Evolutionary conservation across 441 rosid species (phyloP).

Genomic region (Erysimum cheiri): DNA sequence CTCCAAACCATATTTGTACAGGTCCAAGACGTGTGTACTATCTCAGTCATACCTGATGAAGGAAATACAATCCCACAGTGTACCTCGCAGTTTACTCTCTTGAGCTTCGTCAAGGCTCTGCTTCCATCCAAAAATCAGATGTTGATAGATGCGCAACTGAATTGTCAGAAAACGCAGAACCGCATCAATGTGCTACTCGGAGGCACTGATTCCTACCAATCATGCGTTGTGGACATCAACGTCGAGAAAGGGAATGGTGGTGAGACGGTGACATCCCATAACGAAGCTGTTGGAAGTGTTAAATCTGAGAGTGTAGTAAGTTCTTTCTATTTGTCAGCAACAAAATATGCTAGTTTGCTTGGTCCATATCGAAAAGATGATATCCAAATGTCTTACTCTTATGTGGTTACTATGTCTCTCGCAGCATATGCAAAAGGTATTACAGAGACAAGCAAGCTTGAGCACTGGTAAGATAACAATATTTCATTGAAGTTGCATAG

Average conservation of each 20-base stretch:
- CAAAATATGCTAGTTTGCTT: background rate
- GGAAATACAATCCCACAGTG: slow-evolving; percentile 51
- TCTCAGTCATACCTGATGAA: slow-evolving; percentile 74
- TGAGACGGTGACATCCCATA: slow-evolving; percentile 47
- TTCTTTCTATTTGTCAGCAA: slow-evolving; percentile 18
- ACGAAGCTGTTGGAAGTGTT: slow-evolving; percentile 32
- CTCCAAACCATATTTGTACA: slow-evolving; percentile 38
- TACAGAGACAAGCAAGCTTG: slow-evolving; percentile 87
- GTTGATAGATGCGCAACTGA: slow-evolving; percentile 55
- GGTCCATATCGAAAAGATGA: slow-evolving; percentile 9
- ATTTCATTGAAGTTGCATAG: slow-evolving; percentile 42
- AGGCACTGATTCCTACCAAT: slow-evolving; percentile 59
- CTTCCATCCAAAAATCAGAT: slow-evolving; percentile 61
- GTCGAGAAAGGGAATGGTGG: slow-evolving; percentile 56
- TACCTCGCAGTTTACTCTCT: slow-evolving; percentile 58
- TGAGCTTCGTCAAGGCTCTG: slow-evolving; percentile 74
- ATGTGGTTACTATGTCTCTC: slow-evolving; percentile 32
- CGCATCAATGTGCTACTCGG: slow-evolving; percentile 63
- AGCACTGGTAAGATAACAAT: slow-evolving; percentile 56
- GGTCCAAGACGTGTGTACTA: slow-evolving; percentile 72
- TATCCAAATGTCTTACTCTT: slow-evolving; percentile 31
- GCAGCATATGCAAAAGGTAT: slow-evolving; percentile 64
- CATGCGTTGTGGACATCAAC: slow-evolving; percentile 72
- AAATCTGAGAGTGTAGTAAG: slow-evolving; percentile 43
- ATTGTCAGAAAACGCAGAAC: slow-evolving; percentile 66